A percentile compares a stretch with the other conserved stretches of the same genome.
Evolutionary conservation across 139 green algal genomes (phyloP).

Genomic region (Chlamydomonas asymmetrica): DNA sequence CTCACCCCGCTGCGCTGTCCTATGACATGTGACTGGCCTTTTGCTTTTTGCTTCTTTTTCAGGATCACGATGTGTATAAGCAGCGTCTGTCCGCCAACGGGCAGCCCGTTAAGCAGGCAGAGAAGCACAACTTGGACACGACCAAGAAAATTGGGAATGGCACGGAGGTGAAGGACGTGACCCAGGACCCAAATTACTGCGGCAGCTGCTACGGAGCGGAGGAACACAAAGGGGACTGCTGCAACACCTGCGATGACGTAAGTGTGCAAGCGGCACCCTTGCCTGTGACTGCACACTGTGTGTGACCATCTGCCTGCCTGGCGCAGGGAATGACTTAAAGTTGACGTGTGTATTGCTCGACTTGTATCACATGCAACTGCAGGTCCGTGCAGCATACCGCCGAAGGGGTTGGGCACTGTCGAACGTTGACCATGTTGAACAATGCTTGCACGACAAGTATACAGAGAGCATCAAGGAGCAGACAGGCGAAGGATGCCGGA

Average conservation of each 20-base stretch:
- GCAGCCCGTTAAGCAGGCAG: slow-evolving; percentile 55
- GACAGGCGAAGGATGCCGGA: slow-evolving; percentile 89
- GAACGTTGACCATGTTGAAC: slow-evolving; percentile 76
- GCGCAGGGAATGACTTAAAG: background rate
- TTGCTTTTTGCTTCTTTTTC: too few relatives aligned
- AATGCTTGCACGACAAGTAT: slow-evolving; percentile 86
- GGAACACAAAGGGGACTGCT: slow-evolving; percentile 74
- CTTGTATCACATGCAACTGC: too few relatives aligned
- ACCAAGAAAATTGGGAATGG: slow-evolving; percentile 39
- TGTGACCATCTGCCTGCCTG: background rate
- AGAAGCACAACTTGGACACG: slow-evolving; percentile 60
- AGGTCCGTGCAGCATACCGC: slow-evolving; percentile 81
- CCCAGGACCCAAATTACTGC: slow-evolving; percentile 47
- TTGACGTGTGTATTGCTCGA: background rate
- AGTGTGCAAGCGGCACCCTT: background rate
- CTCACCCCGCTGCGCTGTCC: too few relatives aligned
- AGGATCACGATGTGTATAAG: slow-evolving; percentile 86
- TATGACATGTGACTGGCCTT: too few relatives aligned
- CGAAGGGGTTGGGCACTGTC: slow-evolving; percentile 77
- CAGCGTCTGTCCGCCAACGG: slow-evolving; percentile 65
- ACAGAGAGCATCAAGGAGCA: slow-evolving; percentile 74
- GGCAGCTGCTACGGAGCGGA: slow-evolving; percentile 95
- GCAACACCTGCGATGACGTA: slow-evolving; percentile 94
- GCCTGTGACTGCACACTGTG: background rate
- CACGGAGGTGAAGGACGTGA: background rate